phyloP scores from a whole-genome alignment of 352 stramenopile species.

The Phytopythium aichiense region DNA sequence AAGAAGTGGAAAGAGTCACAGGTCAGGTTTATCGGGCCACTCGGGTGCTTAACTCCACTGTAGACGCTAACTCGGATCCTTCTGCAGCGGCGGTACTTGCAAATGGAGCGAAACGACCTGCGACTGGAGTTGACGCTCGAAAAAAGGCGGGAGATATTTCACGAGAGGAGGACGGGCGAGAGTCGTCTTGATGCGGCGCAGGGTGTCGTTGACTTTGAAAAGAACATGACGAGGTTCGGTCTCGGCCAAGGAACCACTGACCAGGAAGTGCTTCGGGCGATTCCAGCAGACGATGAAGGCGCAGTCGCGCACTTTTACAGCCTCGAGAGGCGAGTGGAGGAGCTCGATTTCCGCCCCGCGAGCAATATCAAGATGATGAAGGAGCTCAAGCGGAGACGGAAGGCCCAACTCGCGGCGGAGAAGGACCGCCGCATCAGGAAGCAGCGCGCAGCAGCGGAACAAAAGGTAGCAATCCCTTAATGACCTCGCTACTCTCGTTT shows the following conservation, averaged over 20 bases:
- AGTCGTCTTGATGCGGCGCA: constrained; percentile 35
- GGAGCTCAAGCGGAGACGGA: constrained; percentile 60
- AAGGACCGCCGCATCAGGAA: constrained; percentile 57
- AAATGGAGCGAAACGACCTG: constrained; percentile 46
- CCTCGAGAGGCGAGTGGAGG: constrained; percentile 43
- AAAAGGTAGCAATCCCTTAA: constrained; percentile 13
- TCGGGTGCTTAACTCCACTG: not conserved
- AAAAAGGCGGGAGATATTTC: constrained; percentile 32
- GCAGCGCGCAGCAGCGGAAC: constrained; percentile 42
- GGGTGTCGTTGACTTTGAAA: constrained; percentile 55
- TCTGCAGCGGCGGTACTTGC: constrained; percentile 23
- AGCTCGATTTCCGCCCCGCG: constrained; percentile 60
- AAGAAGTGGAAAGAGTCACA: constrained; percentile 54
- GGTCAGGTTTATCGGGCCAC: constrained; percentile 16
- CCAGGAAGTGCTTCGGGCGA: constrained; percentile 25
- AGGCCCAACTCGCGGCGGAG: constrained; percentile 59
- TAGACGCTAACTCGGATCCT: not conserved
- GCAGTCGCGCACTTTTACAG: constrained; percentile 32
- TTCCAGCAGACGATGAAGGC: constrained; percentile 33
- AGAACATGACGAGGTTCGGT: constrained; percentile 58
- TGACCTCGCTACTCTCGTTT: no score
- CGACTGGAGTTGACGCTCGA: constrained; percentile 57
- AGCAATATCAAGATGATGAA: constrained; percentile 87
- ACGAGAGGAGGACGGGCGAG: constrained; percentile 16
- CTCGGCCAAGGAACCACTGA: constrained; percentile 19